Conservation (phyloP, 2,329 filamentous ascomycete genomes). For the Sarocladiaceae sp. region DNA sequence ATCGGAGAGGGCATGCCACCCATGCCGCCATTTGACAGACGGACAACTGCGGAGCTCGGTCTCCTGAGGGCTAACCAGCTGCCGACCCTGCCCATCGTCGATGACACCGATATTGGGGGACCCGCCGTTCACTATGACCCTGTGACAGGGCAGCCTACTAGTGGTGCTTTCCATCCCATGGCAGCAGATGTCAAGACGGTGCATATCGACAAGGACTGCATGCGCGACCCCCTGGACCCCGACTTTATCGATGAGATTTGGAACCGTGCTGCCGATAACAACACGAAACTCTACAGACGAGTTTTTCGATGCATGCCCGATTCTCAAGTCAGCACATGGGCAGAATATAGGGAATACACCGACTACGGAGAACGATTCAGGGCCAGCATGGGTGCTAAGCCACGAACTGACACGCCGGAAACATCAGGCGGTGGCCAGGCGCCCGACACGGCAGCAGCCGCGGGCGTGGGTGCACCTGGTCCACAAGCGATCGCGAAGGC, state of each 20-base stretch:
- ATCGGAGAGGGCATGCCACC: conserved; percentile 52
- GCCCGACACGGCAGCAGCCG: conserved; percentile 25
- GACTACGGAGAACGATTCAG: conserved; percentile 74
- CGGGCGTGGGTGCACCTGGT: conserved; percentile 37
- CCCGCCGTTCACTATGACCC: conserved; percentile 53
- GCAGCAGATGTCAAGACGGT: conserved; percentile 66
- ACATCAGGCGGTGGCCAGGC: conserved; percentile 20
- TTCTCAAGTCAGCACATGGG: conserved; percentile 88
- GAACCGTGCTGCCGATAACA: conserved; percentile 83
- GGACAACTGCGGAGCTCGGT: conserved; percentile 60
- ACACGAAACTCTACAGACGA: conserved; percentile 86
- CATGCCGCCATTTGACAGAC: conserved; percentile 47
- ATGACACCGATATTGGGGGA: conserved; percentile 79
- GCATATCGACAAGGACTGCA: conserved; percentile 80
- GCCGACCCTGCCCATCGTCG: conserved; percentile 60
- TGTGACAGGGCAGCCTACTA: conserved; percentile 40
- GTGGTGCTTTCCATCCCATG: conserved; percentile 42
- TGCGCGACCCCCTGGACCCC: conserved; percentile 80
- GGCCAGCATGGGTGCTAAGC: conserved; percentile 48
- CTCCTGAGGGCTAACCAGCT: conserved; percentile 64
- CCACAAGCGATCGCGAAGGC: conserved; percentile 31
- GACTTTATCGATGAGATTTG: conserved; percentile 83
- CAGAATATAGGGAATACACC: conserved; percentile 80
- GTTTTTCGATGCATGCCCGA: conserved; percentile 98
- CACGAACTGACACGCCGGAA: conserved; percentile 25